Percentiles rank a stretch among this genome's conserved stretches.
phyloP scores from a whole-genome alignment of 1,284 basidiomycete species.

The Ceratobasidium sp. region DNA sequence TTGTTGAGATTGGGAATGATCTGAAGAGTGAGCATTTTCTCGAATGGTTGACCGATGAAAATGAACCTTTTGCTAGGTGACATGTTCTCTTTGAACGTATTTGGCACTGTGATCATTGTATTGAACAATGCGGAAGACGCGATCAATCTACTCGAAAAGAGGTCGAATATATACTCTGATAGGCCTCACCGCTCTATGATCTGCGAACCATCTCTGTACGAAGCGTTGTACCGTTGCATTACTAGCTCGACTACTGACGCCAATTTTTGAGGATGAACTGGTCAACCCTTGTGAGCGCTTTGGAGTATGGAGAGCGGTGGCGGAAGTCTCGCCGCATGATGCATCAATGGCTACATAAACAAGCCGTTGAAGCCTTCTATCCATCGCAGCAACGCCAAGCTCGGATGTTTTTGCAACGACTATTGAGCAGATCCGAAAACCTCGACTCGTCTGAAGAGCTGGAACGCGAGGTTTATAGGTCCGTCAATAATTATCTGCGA shows the following conservation, averaged over 20 bases:
- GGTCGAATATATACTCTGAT: slow-evolving; percentile 18
- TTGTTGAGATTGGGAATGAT: not conserved
- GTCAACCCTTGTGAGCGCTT: not conserved
- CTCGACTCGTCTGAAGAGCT: not conserved
- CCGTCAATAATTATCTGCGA: not conserved
- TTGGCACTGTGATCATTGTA: slow-evolving; percentile 13
- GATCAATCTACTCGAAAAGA: slow-evolving; percentile 11
- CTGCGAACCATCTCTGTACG: slow-evolving; percentile 11
- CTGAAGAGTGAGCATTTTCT: not conserved
- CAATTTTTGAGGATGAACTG: not conserved
- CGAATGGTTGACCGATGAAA: not conserved
- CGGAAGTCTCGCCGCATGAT: slow-evolving; percentile 7
- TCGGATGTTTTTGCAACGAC: not conserved
- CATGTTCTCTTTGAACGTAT: slow-evolving; percentile 2
- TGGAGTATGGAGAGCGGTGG: slow-evolving; percentile 12
- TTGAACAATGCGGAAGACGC: slow-evolving; percentile 7
- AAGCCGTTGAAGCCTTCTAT: not conserved
- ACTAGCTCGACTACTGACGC: not conserved
- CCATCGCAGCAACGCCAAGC: not conserved
- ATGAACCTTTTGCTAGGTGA: not conserved
- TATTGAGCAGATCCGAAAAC: not conserved
- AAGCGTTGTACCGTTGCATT: not conserved
- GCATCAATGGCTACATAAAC: not conserved
- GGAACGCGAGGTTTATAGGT: not conserved
- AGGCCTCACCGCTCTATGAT: not conserved